phyloP scores from a whole-genome alignment of 768 basidiomycete species.

The Lentinus brumalis region DNA sequence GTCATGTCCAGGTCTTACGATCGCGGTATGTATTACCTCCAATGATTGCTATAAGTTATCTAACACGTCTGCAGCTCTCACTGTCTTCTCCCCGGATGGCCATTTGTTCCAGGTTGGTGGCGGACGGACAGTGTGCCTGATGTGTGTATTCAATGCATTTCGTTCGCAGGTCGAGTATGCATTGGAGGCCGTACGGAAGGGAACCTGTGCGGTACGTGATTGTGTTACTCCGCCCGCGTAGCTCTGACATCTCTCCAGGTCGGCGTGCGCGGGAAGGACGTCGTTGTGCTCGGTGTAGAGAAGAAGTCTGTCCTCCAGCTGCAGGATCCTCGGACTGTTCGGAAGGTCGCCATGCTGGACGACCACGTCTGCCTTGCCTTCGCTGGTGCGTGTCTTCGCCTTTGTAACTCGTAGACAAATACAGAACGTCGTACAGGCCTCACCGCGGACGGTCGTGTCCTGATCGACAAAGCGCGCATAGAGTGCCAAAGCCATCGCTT shows the following conservation, averaged over 20 bases:
- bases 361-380: constrained; percentile 98
- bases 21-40: constrained; percentile 65
- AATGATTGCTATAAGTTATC: constrained; percentile 1
- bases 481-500: constrained; percentile 98
- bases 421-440: constrained; percentile 56
- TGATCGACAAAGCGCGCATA: constrained; percentile 96
- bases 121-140: neutral
- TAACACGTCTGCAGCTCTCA: constrained; percentile 64
- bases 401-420: neutral
- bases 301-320: constrained; percentile 98
- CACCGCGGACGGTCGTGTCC: constrained; percentile 94
- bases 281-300: constrained; percentile 96
- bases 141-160: constrained; percentile 15
- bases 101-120: constrained; percentile 88
- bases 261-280: constrained; percentile 91
- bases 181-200: constrained; percentile 94
- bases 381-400: constrained; percentile 68
- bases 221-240: neutral
- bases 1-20: constrained; percentile 94
- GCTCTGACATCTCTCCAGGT: constrained; percentile 55
- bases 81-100: constrained; percentile 98
- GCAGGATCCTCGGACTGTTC: constrained; percentile 95
- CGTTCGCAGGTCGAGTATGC: constrained; percentile 92
- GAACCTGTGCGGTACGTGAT: constrained; percentile 86
- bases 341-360: constrained; percentile 98